These are phyloP conservation scores for Aspergillus asperescens DNA, from an alignment of 495 filamentous ascomycete genomes.

Conservation along the genomic window DNA sequence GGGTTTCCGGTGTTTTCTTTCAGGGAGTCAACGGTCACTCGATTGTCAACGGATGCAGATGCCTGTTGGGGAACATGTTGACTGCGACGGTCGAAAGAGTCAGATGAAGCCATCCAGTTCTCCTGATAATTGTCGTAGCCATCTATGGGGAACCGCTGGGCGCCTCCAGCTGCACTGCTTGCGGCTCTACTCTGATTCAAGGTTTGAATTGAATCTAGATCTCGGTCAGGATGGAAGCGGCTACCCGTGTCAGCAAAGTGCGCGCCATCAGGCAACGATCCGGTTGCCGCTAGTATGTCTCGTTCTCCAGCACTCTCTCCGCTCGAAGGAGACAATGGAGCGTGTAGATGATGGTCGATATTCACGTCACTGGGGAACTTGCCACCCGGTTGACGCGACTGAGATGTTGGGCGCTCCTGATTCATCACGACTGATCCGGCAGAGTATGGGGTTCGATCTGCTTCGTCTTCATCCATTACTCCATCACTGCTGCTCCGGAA, in stretches of 20 bases:
- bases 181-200: slow-evolving; percentile 11
- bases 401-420: slow-evolving; percentile 43
- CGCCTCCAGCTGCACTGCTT: background rate
- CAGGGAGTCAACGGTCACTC: slow-evolving; percentile 22
- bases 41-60: slow-evolving; percentile 16
- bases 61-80: slow-evolving; percentile 16
- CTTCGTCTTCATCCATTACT: slow-evolving; percentile 82
- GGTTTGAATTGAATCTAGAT: slow-evolving; percentile 4
- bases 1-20: slow-evolving; percentile 20
- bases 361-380: slow-evolving; percentile 85
- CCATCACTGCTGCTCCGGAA: slow-evolving; percentile 65
- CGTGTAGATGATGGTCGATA: slow-evolving; percentile 73
- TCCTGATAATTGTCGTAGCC: slow-evolving; percentile 42
- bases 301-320: slow-evolving; percentile 60
- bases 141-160: slow-evolving; percentile 21
- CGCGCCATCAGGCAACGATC: slow-evolving; percentile 47
- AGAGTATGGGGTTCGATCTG: slow-evolving; percentile 66
- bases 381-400: slow-evolving; percentile 71
- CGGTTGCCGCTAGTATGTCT: slow-evolving; percentile 56
- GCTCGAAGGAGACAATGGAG: slow-evolving; percentile 70
- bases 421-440: slow-evolving; percentile 47
- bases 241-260: slow-evolving; percentile 12
- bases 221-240: slow-evolving; percentile 15
- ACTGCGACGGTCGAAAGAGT: slow-evolving; percentile 22
- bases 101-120: slow-evolving; percentile 38